Evolutionary conservation across 1,139 yeast species (phyloP).

Genomic region (Nematodospora anomalae): DNA sequence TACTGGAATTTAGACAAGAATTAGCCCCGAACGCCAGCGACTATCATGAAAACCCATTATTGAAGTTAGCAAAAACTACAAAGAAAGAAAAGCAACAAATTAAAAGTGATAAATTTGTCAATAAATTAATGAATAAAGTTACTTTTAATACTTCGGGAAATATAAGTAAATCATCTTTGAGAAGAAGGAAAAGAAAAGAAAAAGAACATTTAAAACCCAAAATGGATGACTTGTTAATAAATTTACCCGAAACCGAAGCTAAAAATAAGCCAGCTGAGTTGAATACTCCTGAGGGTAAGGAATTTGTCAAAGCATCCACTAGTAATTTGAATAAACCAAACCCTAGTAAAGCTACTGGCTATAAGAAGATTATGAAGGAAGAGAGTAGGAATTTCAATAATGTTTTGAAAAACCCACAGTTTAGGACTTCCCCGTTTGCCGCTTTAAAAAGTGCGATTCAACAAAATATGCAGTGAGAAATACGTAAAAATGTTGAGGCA

Average conservation of each 20-base stretch:
- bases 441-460: slow-evolving; percentile 51
- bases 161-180: slow-evolving; percentile 63
- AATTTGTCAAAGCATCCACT: slow-evolving; percentile 21
- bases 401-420: slow-evolving; percentile 51
- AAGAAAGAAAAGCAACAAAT: slow-evolving; percentile 54
- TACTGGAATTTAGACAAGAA: slow-evolving; percentile 27
- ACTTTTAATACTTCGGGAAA: slow-evolving; percentile 36
- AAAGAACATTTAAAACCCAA: slow-evolving; percentile 65
- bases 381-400: slow-evolving; percentile 58
- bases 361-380: slow-evolving; percentile 48
- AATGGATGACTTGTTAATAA: slow-evolving; percentile 59
- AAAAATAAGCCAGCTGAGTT: slow-evolving; percentile 6
- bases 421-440: slow-evolving; percentile 57
- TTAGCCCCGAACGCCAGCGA: slow-evolving; percentile 10
- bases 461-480: slow-evolving; percentile 12
- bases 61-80: slow-evolving; percentile 52
- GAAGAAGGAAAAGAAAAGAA: slow-evolving; percentile 65
- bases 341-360: slow-evolving; percentile 57
- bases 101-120: slow-evolving; percentile 32
- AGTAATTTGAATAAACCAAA: slow-evolving; percentile 56
- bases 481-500: no score
- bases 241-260: slow-evolving; percentile 41
- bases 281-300: slow-evolving; percentile 8
- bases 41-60: slow-evolving; percentile 49
- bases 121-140: slow-evolving; percentile 27